Base-by-base conservation (phyloP, 169 alveolate species). In the Perkinsus chesapeaki region DNA sequence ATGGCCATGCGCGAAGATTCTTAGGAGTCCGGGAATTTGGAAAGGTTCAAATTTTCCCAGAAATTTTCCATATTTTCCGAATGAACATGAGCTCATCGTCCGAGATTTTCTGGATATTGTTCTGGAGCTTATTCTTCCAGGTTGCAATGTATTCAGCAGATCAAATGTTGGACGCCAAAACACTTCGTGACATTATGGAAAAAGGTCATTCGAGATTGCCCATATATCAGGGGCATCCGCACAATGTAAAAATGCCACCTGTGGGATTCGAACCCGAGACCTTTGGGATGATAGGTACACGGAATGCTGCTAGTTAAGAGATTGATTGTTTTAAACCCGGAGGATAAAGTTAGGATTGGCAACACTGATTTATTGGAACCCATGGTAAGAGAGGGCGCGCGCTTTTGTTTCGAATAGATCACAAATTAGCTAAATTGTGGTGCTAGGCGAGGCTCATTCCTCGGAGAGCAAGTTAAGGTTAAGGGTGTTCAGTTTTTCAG, bases 181-280 rank as follows among this genome's bases (percentile, higher is more conserved):
- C 93, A 36, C 47, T 91, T n/a, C 73, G 38, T 73, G 60, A 47
- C 9, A 91, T 91, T 0, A 39, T 91, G 82, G 93, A 48, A n/a
- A 91, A 91, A 73, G 93, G 93, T 9, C 93, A 91, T 39, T 91
- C 93, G 0, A 36, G 93, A 16, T n/a, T 91, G 73, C 93, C 93
- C 39, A 91, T 91, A 12, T 91, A 39, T 39, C 47, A 91, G 82
- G 38, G 19, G 36, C 93, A 91, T 37, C 73, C 73, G 39, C 93
- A 91, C 73, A 48, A 91, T 39, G 60, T 60, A 60, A 16, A 60
- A 60, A 60, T 7, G 27, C 82, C 36, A 9, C 37, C 31, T 16
- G 82, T 60, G 82, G 82, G 82, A 60, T 1, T 60, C 36, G 82
- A 60, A 60, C 82, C 82, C 0, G 12, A 34, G 82, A 60, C 82